Evolutionary conservation across 2,329 filamentous ascomycete species (phyloP), one percentile per base, ranked within the genome.

Genomic region (Lachnellula subtilissima): DNA sequence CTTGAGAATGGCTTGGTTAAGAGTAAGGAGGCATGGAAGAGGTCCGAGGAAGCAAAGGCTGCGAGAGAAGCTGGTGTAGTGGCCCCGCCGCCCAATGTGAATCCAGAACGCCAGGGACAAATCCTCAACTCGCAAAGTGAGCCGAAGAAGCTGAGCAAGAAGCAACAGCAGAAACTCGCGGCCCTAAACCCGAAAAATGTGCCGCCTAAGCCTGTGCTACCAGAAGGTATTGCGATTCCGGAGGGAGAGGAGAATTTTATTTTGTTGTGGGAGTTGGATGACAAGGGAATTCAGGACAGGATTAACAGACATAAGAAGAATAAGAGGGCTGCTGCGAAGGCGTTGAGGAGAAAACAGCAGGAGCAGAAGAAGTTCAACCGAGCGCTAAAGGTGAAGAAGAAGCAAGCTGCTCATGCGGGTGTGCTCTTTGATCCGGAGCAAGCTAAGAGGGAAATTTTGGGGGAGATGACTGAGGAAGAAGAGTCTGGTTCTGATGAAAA

Each of bases 191-290:
- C 58, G 25, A 60, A 59, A 43, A 52, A 57, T 19, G 52, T 61
- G 15, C 63, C 62, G 9, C 60, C 65, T 14, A 65, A 56, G 43
- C 65, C 69, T n/a, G 54, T 61, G 22, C 61, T 70, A 45, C 69
- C 69, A 8, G 60, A 67, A 17, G 59, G 61, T 22, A 60, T 67
- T 39, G 53, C 25, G 6, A 48, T 69, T 12, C 65, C 66, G 5
- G 65, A 67, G 15, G 67, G 61, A 17, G 69, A 72, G 55, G 62
- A 69, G 49, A 62, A 71, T 57, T 66, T 65, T 48, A 58, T 71
- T 50, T 60, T 57, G 2, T 51, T 71, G 35, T 72, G 68, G 67
- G 69, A 71, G 59, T 60, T 71, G n/a, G 56, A 61, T 5, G 69
- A 71, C 55, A 58, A 64, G 22, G 61, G 68, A 17, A 59, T 71